phyloP scores from a whole-genome alignment of 371 early-diverging fungal genomes.

The Coemansia sp. region DNA sequence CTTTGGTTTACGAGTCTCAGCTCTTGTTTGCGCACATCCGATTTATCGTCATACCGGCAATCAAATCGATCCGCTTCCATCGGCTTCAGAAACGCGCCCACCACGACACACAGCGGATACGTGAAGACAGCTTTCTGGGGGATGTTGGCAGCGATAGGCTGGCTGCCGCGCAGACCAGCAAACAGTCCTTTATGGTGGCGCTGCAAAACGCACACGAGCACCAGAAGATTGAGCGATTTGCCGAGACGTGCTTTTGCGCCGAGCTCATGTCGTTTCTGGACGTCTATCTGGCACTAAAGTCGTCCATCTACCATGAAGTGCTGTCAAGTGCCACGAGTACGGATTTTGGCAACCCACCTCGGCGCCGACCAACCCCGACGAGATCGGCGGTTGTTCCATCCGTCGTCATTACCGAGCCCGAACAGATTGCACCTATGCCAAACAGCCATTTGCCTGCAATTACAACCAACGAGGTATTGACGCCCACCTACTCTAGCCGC shows the following conservation, averaged over 20 bases:
- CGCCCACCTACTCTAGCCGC: neutral
- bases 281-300: slow-evolving; percentile 32
- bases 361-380: neutral
- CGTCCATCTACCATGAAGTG: slow-evolving; percentile 9
- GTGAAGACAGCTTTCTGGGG: neutral
- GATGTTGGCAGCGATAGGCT: neutral
- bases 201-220: slow-evolving; percentile 19
- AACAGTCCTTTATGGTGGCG: slow-evolving; percentile 17
- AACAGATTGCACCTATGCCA: neutral
- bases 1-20: slow-evolving; percentile 14
- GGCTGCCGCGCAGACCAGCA: slow-evolving; percentile 1
- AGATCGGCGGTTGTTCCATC: neutral
- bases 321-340: neutral
- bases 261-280: slow-evolving; percentile 36
- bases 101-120: neutral
- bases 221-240: slow-evolving; percentile 16
- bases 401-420: slow-evolving; percentile 1
- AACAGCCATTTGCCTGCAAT: neutral
- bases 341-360: neutral
- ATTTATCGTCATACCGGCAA: slow-evolving; percentile 14
- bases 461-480: neutral
- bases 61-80: slow-evolving; percentile 16
- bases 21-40: slow-evolving; percentile 13
- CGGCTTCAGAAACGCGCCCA: slow-evolving; percentile 3
- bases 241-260: slow-evolving; percentile 26